Base-by-base conservation (phyloP, 805 yeast species). In the Scheffersomyces lignosus region DNA sequence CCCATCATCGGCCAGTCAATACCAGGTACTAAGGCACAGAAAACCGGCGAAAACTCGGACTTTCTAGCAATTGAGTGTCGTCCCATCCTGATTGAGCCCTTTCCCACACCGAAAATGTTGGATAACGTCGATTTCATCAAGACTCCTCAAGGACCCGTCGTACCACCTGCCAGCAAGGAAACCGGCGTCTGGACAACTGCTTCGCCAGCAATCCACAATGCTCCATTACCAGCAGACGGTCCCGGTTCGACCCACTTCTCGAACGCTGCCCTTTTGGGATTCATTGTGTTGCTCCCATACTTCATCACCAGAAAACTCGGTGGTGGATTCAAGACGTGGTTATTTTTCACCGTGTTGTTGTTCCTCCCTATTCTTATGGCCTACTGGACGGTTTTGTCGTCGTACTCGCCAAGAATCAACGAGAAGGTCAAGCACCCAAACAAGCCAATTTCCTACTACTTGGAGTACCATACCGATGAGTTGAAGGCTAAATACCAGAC, bases 201-300 rank as follows among this genome's bases (percentile, higher is more conserved):
- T 25, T 61, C 70, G 18, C 95, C 95, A 18, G 70, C 90, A 5
- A 87, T 88, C 57, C 78, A 83, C 55, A 88, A 88, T 58, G 95
- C 91, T 2, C 89, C 89, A 8, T 70, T 87, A 44, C 90, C 95
- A 18, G 96, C 95, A 4, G 96, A 88, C 58, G 96, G 96, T 28
- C 87, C 96, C 4, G 89, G 95, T 17, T 72, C 89, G 22, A 80
- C 77, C 57, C 78, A 81, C 51, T 88, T 89, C 66, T 75, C 77
- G 62, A 88, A 89, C 64, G 52, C 52, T 47, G 54, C 77, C 9
- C 54, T 88, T 40, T 36, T 73, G 15, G 68, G 70, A 2, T 55
- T 81, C 20, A 51, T 84, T 43, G 50, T 71, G 5, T 70, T 75
- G 18, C 60, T 84, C 35, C 96, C 96, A 9, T 75, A 52, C 49